Conservation (phyloP, 2,329 filamentous ascomycete genomes). For the Monosporascus sp. region DNA sequence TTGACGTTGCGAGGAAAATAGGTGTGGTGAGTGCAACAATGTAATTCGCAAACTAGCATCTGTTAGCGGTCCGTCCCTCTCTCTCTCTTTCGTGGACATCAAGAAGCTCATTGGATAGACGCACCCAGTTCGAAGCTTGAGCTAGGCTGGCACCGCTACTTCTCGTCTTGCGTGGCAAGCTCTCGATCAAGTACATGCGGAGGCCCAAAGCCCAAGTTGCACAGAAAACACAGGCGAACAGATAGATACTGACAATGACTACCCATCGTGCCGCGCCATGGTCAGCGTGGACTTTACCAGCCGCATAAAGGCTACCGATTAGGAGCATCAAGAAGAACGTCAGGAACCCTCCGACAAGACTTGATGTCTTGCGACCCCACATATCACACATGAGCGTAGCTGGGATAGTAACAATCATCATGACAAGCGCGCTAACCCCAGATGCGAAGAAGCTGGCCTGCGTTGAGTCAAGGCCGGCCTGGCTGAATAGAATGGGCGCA, state of each 20-base stretch:
- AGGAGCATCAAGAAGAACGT: conserved; percentile 48
- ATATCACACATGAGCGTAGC: conserved; percentile 49
- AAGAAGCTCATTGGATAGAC: conserved; percentile 4
- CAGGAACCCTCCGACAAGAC: conserved; percentile 45
- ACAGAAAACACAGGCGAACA: conserved; percentile 42
- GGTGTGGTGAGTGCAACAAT: conserved; percentile 40
- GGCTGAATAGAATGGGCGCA: conserved; percentile 51
- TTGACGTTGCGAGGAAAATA: conserved; percentile 32
- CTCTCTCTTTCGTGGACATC: not conserved
- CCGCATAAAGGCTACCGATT: conserved; percentile 47
- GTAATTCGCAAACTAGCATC: conserved; percentile 35
- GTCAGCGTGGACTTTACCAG: conserved; percentile 30
- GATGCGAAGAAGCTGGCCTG: conserved; percentile 2
- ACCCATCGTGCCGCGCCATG: conserved; percentile 41
- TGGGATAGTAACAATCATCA: conserved; percentile 1
- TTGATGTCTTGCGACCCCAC: conserved; percentile 50
- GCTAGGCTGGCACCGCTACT: conserved; percentile 49
- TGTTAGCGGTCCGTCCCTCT: not conserved
- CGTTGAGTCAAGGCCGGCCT: conserved; percentile 49
- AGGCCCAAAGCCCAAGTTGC: conserved; percentile 49
- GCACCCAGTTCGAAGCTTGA: conserved; percentile 47
- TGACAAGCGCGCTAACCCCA: not conserved
- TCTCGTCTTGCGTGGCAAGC: conserved; percentile 49
- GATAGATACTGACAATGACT: conserved; percentile 45
- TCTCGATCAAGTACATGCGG: conserved; percentile 50